A percentile compares a stretch with the other conserved stretches of the same genome.
phyloP scores from a whole-genome alignment of 306 rosid species.

The Prinsepia uniflora region DNA sequence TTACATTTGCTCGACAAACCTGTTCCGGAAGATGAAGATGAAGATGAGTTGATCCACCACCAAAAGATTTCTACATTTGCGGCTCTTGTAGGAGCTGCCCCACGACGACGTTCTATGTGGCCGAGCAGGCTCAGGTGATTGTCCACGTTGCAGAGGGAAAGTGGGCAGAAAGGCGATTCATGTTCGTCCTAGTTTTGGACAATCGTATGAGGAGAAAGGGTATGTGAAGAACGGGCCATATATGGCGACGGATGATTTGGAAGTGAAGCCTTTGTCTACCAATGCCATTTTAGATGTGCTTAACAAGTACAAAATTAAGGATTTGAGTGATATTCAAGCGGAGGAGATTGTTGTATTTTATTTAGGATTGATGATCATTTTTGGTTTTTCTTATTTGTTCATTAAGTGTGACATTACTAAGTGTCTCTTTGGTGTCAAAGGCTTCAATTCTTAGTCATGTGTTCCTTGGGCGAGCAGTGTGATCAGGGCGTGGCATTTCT shows the following conservation, averaged over 20 bases:
- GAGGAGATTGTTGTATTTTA: neutral
- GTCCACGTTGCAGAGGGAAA: too few relatives aligned
- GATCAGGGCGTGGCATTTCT: too few relatives aligned
- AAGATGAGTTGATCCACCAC: too few relatives aligned
- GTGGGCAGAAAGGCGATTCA: too few relatives aligned
- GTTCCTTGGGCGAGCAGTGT: neutral
- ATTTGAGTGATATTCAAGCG: conserved; percentile 8
- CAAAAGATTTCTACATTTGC: too few relatives aligned
- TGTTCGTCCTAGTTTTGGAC: neutral
- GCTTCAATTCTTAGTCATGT: neutral
- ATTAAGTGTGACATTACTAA: neutral
- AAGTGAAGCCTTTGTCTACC: conserved; percentile 15
- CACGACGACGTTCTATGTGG: too few relatives aligned
- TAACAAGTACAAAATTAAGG: neutral
- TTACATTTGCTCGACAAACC: too few relatives aligned
- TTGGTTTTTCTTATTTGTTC: too few relatives aligned
- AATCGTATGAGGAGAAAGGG: neutral
- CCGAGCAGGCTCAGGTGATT: too few relatives aligned
- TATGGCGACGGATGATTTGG: conserved; percentile 30
- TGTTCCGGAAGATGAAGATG: too few relatives aligned
- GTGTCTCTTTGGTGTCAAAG: neutral
- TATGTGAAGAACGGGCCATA: conserved; percentile 14
- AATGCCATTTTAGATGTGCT: neutral
- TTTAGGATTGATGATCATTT: too few relatives aligned
- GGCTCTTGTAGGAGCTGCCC: too few relatives aligned